Evolutionary conservation across 345 rosid genomes (phyloP), one percentile per base, ranked within the genome.

Genomic region (Acer negundo): DNA sequence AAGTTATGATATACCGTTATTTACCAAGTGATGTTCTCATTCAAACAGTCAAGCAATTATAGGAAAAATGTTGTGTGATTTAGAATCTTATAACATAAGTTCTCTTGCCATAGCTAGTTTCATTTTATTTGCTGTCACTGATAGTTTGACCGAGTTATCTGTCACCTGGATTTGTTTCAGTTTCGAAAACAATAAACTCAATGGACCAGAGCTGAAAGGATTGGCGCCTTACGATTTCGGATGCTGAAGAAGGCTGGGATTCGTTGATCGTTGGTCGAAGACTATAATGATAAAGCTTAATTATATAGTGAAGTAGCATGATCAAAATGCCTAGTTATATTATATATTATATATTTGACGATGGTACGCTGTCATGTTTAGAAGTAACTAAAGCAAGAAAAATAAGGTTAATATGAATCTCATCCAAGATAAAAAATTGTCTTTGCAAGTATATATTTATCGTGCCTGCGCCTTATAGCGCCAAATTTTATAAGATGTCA

Each of bases 171-270:
- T 63, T 71, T 35, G 26, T 77, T 65, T 63, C 90, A 91, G 95
- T 73, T 89, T 80, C 6, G 81, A 78, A 53, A 84, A 87, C 83
- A 91, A 91, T 87, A 80, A 82, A 66, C 87, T 91, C 24, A 88
- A 81, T 42, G 95, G 95, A 78, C 95, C 95, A 1, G 91, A 91
- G 82, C 87, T 91, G 87, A 82, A 89, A 83, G 95, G 95, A 58
- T 85, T 89, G 6, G 95, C 80, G 67, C 80, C 89, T 10, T 91
- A 91, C 1, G 93, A 91, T 80, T 91, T 91, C 5, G 93, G 95
- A 72, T 91, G 95, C 92, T 91, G 85, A 85, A 80, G 80, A 68
- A 61, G 7, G 59, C 46, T 16, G 35, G 31, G 35, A 53, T 11
- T 61, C 3, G 3, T 13, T 7, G 7, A 55, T 20, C 17, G 11